Evolutionary conservation across 208 protist genomes (phyloP).

Genomic region (Trypanosoma lewisi): DNA sequence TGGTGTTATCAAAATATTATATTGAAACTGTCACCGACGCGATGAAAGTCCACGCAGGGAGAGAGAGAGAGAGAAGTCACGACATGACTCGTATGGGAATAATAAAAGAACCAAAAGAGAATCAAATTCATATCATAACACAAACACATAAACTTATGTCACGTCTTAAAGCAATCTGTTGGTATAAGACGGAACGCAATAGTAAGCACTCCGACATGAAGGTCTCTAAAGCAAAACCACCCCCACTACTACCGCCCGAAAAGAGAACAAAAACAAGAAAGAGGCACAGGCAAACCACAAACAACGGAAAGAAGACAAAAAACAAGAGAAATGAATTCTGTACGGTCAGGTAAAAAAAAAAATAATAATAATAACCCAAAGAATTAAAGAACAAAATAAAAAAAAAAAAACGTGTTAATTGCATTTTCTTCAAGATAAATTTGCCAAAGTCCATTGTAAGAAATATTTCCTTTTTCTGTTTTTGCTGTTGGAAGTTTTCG

Average conservation of each 20-base stretch:
- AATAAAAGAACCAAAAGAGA: no score
- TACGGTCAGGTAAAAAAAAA: neutral
- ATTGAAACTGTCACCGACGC: no score
- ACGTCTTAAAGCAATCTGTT: neutral
- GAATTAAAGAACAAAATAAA: neutral
- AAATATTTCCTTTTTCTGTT: neutral
- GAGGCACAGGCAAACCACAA: constrained; percentile 14
- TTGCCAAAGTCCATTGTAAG: neutral
- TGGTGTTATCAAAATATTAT: no score
- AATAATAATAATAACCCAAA: neutral
- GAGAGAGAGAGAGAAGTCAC: constrained; percentile 3
- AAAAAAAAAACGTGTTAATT: neutral
- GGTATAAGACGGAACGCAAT: neutral
- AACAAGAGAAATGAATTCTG: constrained; percentile 3
- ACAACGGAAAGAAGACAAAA: neutral
- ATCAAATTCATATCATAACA: neutral
- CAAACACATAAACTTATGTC: neutral
- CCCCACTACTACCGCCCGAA: neutral
- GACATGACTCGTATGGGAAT: neutral
- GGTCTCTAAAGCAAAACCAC: neutral
- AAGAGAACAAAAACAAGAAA: constrained; percentile 18
- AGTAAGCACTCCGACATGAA: neutral
- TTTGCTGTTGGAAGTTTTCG: no score
- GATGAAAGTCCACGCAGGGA: no score
- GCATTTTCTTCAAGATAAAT: neutral